These are phyloP conservation scores for Russula virescens DNA, from an alignment of 768 basidiomycete species.

Conservation along the genomic window DNA sequence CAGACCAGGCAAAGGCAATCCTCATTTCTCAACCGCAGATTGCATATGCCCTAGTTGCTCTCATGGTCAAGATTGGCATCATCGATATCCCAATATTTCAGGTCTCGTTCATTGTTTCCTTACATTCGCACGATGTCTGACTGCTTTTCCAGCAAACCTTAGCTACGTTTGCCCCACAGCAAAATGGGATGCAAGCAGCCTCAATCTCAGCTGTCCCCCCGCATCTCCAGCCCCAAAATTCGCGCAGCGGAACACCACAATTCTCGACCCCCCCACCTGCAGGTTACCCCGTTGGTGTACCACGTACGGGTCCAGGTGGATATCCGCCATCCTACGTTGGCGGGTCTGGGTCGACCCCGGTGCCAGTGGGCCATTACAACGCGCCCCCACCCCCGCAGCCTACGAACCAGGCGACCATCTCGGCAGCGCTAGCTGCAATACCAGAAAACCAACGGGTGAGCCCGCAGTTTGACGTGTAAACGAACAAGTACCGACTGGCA, in stretches of 20 bases:
- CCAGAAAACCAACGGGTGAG: conserved; percentile 65
- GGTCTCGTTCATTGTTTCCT: conserved; percentile 34
- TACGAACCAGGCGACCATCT: conserved; percentile 30
- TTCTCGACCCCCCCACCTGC: conserved; percentile 11
- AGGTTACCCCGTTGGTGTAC: background rate
- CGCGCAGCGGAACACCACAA: conserved; percentile 16
- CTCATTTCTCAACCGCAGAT: conserved; percentile 70
- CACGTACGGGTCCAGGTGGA: conserved; percentile 12
- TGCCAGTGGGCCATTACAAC: conserved; percentile 6
- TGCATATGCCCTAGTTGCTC: conserved; percentile 66
- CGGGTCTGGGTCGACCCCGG: background rate
- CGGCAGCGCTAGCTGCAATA: conserved; percentile 51
- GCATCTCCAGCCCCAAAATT: conserved; percentile 32
- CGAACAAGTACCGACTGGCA: conserved; percentile 16
- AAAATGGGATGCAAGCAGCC: conserved; percentile 17
- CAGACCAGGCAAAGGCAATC: conserved; percentile 60
- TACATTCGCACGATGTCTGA: background rate
- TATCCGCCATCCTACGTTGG: conserved; percentile 11
- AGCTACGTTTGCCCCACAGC: conserved; percentile 41
- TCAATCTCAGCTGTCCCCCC: conserved; percentile 29
- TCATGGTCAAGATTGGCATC: conserved; percentile 75
- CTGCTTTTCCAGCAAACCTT: conserved; percentile 53
- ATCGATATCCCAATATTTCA: conserved; percentile 72
- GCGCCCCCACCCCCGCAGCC: conserved; percentile 18
- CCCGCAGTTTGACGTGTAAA: conserved; percentile 3